Evolutionary conservation across 768 basidiomycete species (phyloP).

Genomic region (Russula sp.): DNA sequence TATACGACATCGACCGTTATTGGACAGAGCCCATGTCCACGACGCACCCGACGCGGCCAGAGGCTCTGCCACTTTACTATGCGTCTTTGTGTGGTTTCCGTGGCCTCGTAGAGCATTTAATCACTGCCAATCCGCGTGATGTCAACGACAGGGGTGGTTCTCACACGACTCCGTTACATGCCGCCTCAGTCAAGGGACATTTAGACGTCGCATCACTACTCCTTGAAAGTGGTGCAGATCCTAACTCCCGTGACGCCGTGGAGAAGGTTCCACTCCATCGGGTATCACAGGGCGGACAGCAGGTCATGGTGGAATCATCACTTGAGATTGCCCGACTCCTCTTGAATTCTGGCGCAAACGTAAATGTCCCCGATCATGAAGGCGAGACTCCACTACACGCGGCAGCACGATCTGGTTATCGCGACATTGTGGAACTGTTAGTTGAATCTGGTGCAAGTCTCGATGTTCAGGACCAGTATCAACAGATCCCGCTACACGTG

Average conservation of each 20-base stretch:
- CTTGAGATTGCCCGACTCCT: not conserved
- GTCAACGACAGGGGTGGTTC: not conserved
- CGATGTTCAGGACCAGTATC: not conserved
- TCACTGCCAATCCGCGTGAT: not conserved
- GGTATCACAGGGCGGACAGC: not conserved
- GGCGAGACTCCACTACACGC: not conserved
- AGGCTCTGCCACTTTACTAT: not conserved
- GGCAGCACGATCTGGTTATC: not conserved
- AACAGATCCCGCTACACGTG: not conserved
- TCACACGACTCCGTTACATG: not conserved
- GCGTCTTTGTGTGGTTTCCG: not conserved
- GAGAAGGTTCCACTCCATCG: not conserved
- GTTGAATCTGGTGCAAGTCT: slow-evolving; percentile 1
- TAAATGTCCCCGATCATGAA: not conserved
- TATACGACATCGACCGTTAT: not conserved
- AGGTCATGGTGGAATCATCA: not conserved
- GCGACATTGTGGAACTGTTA: not conserved
- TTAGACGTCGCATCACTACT: not conserved
- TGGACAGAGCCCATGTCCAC: not conserved
- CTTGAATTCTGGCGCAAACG: not conserved
- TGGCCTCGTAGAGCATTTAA: not conserved
- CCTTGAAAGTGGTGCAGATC: not conserved
- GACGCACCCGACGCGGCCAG: not conserved
- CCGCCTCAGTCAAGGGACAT: not conserved
- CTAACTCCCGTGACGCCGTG: not conserved